These are phyloP conservation scores for Cryptosporidium viatorum DNA, from an alignment of 169 alveolate genomes.

Conservation along the genomic window DNA sequence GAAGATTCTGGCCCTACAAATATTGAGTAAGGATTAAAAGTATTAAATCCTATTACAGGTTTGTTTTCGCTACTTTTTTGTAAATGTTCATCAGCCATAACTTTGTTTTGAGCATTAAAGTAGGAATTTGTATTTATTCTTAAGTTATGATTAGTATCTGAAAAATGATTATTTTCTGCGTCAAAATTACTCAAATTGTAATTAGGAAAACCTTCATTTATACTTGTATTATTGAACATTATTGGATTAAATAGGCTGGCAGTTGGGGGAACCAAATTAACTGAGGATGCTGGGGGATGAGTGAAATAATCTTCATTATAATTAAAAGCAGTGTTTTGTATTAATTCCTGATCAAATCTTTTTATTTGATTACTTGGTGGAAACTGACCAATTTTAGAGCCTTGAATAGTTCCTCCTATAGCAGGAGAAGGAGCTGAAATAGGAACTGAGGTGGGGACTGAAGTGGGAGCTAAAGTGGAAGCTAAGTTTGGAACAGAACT, in stretches of 20 bases:
- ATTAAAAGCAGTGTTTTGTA: not conserved
- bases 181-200: not conserved
- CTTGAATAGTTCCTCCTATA: not conserved
- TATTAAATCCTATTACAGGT: slow-evolving; percentile 6
- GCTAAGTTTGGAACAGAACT: not conserved
- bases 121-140: not conserved
- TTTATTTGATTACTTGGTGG: slow-evolving; percentile 2
- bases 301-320: not conserved
- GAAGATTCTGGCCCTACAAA: slow-evolving; percentile 14
- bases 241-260: slow-evolving; percentile 10
- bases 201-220: not conserved
- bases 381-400: not conserved
- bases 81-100: not conserved
- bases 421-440: not conserved
- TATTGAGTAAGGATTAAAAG: slow-evolving; percentile 31
- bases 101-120: not conserved
- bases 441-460: not conserved
- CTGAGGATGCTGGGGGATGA: slow-evolving; percentile 27
- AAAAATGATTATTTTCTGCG: not conserved
- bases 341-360: not conserved
- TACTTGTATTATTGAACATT: not conserved
- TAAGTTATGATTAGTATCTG: not conserved
- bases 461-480: not conserved
- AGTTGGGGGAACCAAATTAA: slow-evolving; percentile 55
- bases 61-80: not conserved